Evolutionary conservation across 192 early-diverging fungal genomes (phyloP).

Genomic region (Podila minutissima): DNA sequence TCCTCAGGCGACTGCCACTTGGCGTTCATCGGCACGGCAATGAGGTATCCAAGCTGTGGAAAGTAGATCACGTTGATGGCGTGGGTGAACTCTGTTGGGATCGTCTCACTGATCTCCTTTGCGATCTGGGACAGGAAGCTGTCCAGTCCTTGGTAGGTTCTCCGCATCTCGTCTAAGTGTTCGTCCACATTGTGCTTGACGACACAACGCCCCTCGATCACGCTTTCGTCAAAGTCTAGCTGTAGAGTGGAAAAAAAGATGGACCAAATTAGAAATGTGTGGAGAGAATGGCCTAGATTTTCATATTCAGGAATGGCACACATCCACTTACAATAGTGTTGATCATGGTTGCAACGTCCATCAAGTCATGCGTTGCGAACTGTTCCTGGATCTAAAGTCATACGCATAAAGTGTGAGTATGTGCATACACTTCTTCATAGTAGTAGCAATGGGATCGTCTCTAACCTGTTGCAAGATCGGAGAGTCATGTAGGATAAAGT

Average conservation of each 20-base stretch:
- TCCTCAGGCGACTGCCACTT: conserved; percentile 57
- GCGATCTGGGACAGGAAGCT: conserved; percentile 71
- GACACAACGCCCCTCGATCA: conserved; percentile 62
- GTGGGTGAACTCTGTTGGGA: conserved; percentile 63
- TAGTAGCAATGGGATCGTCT: not conserved
- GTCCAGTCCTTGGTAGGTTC: conserved; percentile 72
- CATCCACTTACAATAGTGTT: conserved; percentile 60
- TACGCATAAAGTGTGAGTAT: not conserved
- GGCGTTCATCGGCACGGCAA: conserved; percentile 69
- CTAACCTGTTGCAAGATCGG: not conserved
- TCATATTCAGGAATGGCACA: no score
- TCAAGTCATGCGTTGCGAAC: conserved; percentile 50
- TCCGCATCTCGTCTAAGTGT: conserved; percentile 75
- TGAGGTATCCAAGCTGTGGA: conserved; percentile 82
- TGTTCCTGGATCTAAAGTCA: conserved; percentile 41
- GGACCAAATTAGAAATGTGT: not conserved
- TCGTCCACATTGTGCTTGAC: conserved; percentile 64
- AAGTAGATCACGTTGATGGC: conserved; percentile 81
- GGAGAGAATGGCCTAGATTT: not conserved
- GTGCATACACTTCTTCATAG: not conserved
- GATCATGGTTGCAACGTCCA: conserved; percentile 63
- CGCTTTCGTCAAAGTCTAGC: conserved; percentile 81
- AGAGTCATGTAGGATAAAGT: not conserved
- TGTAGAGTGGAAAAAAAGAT: conserved; percentile 12
- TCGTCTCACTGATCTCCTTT: conserved; percentile 60